Base-by-base conservation (phyloP, 805 yeast species). In the Isabelozyma pseudorhagii region DNA sequence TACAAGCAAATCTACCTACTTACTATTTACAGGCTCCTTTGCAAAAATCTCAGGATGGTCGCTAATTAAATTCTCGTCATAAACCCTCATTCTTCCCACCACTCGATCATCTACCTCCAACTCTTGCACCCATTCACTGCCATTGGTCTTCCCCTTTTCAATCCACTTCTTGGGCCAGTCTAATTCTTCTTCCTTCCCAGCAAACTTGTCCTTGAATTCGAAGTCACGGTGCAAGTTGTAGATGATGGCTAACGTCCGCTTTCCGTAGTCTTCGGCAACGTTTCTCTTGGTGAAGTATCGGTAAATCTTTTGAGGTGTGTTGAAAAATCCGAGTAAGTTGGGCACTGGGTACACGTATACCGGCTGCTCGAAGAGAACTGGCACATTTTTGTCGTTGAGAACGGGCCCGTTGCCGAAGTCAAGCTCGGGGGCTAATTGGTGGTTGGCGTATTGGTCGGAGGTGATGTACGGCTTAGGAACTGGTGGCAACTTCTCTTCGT, bases 161-260 rank as follows among this genome's bases (percentile, higher is more conserved):
- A 89, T 87, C 97, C 97, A 93, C 50, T 79, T 78, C 48, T 72
- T 67, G 11, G 97, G 97, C 97, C 97, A 93, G 55, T 89, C 93
- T 5, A 66, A 60, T 62, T 92, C 97, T 64, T 91, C 97, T 40
- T 74, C 82, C 15, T 63, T 61, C 13, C 79, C 80, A 50, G 71
- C 64, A 27, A 64, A 60, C 47, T 70, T 59, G 48, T 80, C 84
- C 43, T 73, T 65, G 53, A 47, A 67, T 46, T 64, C 69, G 59
- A 82, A 87, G 8, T 82, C 80, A 45, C 96, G 74, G 49, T 75
- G 67, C 41, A 78, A 74, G 31, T 82, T 82, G 46, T 66, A 52
- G 31, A 84, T 77, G 4, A 82, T 75, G 0, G 82, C 78, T 11
- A 81, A 76, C 0, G 90, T 76, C 21, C 74, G 70, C 25, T 62